A percentile compares a stretch with the other conserved stretches of the same genome.
These are phyloP conservation scores for Suillus subalutaceus DNA, from an alignment of 768 basidiomycete species.

Conservation along the genomic window DNA sequence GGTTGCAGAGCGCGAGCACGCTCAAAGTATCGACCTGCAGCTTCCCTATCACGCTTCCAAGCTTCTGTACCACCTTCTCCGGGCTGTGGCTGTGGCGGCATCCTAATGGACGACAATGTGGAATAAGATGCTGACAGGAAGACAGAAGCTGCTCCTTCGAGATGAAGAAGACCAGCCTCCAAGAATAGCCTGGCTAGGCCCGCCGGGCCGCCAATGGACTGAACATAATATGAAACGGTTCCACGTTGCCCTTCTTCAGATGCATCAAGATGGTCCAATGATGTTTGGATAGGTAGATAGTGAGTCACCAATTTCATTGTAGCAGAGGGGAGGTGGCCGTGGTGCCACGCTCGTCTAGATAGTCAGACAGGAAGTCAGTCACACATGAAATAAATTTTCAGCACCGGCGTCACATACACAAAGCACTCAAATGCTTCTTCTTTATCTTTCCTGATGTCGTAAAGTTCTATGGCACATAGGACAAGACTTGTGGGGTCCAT, in stretches of 20 bases:
- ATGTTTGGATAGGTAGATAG: slow-evolving; percentile 64
- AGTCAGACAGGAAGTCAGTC: slow-evolving; percentile 8
- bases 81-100: slow-evolving; percentile 53
- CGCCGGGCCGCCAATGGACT: slow-evolving; percentile 64
- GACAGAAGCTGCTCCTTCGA: slow-evolving; percentile 79
- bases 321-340: slow-evolving; percentile 72
- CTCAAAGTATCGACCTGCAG: slow-evolving; percentile 73
- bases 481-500: slow-evolving; percentile 87
- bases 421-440: slow-evolving; percentile 84
- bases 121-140: slow-evolving; percentile 75
- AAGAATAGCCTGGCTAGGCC: slow-evolving; percentile 77
- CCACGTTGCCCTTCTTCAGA: slow-evolving; percentile 49
- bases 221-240: slow-evolving; percentile 61
- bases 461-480: slow-evolving; percentile 67
- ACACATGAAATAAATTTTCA: slow-evolving; percentile 2
- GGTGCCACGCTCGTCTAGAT: slow-evolving; percentile 79
- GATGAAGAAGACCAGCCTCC: slow-evolving; percentile 76
- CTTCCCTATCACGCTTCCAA: slow-evolving; percentile 75
- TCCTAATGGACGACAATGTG: slow-evolving; percentile 76
- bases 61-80: slow-evolving; percentile 65
- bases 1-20: slow-evolving; percentile 64
- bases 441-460: slow-evolving; percentile 74
- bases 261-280: slow-evolving; percentile 36
- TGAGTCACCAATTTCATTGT: slow-evolving; percentile 78
- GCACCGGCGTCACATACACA: slow-evolving; percentile 49